phyloP scores from a whole-genome alignment of 1,139 yeast species.

The Hyphopichia khmerensis region DNA sequence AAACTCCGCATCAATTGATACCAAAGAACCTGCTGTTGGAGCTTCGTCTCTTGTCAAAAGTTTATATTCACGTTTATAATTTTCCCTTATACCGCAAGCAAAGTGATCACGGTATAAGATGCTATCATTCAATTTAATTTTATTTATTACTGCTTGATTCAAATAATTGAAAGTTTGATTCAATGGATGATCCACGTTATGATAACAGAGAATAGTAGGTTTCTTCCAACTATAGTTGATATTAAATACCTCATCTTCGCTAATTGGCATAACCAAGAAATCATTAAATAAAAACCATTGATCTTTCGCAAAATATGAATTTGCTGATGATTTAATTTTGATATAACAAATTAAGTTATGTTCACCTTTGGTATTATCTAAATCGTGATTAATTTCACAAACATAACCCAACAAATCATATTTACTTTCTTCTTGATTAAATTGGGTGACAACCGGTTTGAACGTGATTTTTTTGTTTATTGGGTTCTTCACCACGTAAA shows the following conservation, averaged over 20 bases:
- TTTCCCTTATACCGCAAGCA: conserved; percentile 66
- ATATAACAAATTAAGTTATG: conserved; percentile 62
- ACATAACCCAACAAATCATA: conserved; percentile 69
- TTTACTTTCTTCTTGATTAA: conserved; percentile 30
- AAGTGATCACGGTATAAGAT: conserved; percentile 76
- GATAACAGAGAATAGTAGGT: conserved; percentile 74
- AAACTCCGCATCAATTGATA: conserved; percentile 97
- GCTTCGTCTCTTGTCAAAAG: conserved; percentile 66
- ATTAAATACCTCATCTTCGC: conserved; percentile 72
- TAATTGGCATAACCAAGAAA: conserved; percentile 78
- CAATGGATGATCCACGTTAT: conserved; percentile 43
- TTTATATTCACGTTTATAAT: conserved; percentile 59
- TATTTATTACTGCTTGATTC: conserved; percentile 17
- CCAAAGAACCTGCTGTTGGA: conserved; percentile 69
- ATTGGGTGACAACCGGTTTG: conserved; percentile 33
- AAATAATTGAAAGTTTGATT: conserved; percentile 23
- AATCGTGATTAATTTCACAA: conserved; percentile 62
- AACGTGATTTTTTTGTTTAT: conserved; percentile 30
- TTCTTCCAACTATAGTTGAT: conserved; percentile 77
- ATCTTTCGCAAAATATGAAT: conserved; percentile 19
- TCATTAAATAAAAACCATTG: conserved; percentile 90
- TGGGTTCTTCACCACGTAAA: conserved; percentile 38
- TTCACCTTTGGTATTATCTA: conserved; percentile 45
- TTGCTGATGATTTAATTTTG: conserved; percentile 27
- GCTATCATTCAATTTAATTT: conserved; percentile 50